Base-by-base conservation (phyloP, 73 alveolate species). In the Stentor roeselii region DNA sequence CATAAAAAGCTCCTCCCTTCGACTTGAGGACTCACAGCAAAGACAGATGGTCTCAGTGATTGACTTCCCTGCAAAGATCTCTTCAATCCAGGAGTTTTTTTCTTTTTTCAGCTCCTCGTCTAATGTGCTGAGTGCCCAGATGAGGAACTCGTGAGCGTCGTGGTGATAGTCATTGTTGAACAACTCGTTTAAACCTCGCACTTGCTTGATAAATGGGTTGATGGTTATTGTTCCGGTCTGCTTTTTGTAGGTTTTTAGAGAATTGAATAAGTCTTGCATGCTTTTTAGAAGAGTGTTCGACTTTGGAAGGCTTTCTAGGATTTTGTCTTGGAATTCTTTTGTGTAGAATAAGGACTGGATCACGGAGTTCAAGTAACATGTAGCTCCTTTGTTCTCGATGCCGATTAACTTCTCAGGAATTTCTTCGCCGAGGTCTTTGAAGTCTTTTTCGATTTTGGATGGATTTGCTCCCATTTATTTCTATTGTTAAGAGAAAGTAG, bases 71-170 rank as follows among this genome's bases (percentile, higher is more conserved):
- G 86, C 86, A 77, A 94, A 94, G 36, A 94, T 82, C 39, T 94
- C 96, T 59, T 86, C 60, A 14, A 93, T 82, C 82, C 90, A 88
- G 3, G 84, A 27, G 40, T 76, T 11, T 30, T 50, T 15, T 4
- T 3, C 39, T 11, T 78, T 86, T 40, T 60, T n/a, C 21, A 90
- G 59, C 38, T 90, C 90, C 4, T 84, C 91, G 35, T 78, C 36
- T 11, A 91, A 59, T 35, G 58, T 86, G 88, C 89, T 86, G 11
- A 91, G 86, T 3, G 86, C 42, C 92, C 94, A 91, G 3, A 60
- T 89, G 34, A 91, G 82, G 82, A 91, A 91, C 82, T 91, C 96
- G 76, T 91, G 96, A 15, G 96, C 76, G 60, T 91, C 96, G 82
- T 91, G 96, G 74, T 91, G 96, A 37, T 89, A 88, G 60, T 89